phyloP scores from a whole-genome alignment of 371 early-diverging fungal genomes.

The Mycotypha africana region DNA sequence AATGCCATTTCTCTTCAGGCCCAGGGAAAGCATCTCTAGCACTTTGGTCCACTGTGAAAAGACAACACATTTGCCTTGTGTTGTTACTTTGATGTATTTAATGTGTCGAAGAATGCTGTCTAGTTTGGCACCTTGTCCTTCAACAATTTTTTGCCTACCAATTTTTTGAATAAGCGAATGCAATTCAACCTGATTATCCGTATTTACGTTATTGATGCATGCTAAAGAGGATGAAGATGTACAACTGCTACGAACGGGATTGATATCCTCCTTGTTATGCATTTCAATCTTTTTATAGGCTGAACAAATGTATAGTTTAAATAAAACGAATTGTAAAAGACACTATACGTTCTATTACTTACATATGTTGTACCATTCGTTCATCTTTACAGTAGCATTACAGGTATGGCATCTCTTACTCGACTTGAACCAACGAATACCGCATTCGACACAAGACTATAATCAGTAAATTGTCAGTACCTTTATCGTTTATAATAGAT shows the following conservation, averaged over 20 bases:
- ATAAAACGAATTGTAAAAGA: too few relatives aligned
- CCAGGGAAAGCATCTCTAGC: slow-evolving; percentile 45
- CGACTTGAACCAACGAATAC: slow-evolving; percentile 18
- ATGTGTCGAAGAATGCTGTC: slow-evolving; percentile 64
- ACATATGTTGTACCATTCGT: slow-evolving; percentile 31
- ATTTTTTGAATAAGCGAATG: slow-evolving; percentile 1
- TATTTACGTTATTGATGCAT: too few relatives aligned
- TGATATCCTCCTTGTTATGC: neutral
- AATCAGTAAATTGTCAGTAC: too few relatives aligned
- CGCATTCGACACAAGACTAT: slow-evolving; percentile 31
- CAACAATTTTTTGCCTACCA: slow-evolving; percentile 3
- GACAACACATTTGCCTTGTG: slow-evolving; percentile 52
- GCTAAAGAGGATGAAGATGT: too few relatives aligned
- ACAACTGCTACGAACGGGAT: neutral
- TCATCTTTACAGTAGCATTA: slow-evolving; percentile 10
- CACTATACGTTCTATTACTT: too few relatives aligned
- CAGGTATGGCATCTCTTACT: slow-evolving; percentile 31
- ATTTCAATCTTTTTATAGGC: slow-evolving; percentile 6
- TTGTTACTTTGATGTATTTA: slow-evolving; percentile 32
- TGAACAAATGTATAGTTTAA: neutral
- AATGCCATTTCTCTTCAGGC: slow-evolving; percentile 46
- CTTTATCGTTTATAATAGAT: too few relatives aligned
- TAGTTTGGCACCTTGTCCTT: slow-evolving; percentile 44
- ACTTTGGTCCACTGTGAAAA: slow-evolving; percentile 71
- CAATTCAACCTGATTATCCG: neutral